These are phyloP conservation scores for Pseudopithomyces chartarum DNA, from an alignment of 2,329 filamentous ascomycete species.

Conservation along the genomic window DNA sequence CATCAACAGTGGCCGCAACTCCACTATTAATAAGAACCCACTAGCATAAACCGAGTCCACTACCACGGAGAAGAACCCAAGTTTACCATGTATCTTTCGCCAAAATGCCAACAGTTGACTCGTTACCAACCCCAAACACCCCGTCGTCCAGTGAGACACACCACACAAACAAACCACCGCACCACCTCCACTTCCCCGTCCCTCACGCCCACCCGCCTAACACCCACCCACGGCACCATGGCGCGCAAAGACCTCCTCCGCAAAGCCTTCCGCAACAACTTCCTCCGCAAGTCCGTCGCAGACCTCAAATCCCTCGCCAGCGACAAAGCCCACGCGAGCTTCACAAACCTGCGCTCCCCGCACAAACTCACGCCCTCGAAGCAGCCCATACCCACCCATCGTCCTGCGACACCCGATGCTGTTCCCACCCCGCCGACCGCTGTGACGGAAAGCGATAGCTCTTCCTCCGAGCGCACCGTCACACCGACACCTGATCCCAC, in stretches of 20 bases:
- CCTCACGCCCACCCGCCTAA: neutral
- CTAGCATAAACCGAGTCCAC: too few relatives aligned
- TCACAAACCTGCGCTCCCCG: neutral
- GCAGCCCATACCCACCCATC: neutral
- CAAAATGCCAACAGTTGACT: too few relatives aligned
- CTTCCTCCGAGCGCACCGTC: neutral
- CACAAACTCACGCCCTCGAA: neutral
- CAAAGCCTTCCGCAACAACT: constrained; percentile 8
- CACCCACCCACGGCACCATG: neutral
- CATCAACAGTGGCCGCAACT: too few relatives aligned
- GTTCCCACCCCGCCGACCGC: too few relatives aligned
- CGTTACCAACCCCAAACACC: too few relatives aligned
- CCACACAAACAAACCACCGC: too few relatives aligned
- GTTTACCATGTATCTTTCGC: too few relatives aligned
- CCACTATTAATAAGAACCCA: too few relatives aligned
- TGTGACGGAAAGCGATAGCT: neutral
- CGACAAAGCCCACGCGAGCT: neutral
- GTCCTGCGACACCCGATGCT: neutral
- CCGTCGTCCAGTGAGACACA: too few relatives aligned
- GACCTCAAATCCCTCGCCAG: constrained; percentile 1
- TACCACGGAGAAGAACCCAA: too few relatives aligned
- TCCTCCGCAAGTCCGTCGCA: constrained; percentile 6
- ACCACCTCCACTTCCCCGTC: neutral
- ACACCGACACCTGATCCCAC: neutral
- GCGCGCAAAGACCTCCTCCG: constrained; percentile 9